Evolutionary conservation across 1,284 basidiomycete species (phyloP).

Genomic region (Tilletia horrida): DNA sequence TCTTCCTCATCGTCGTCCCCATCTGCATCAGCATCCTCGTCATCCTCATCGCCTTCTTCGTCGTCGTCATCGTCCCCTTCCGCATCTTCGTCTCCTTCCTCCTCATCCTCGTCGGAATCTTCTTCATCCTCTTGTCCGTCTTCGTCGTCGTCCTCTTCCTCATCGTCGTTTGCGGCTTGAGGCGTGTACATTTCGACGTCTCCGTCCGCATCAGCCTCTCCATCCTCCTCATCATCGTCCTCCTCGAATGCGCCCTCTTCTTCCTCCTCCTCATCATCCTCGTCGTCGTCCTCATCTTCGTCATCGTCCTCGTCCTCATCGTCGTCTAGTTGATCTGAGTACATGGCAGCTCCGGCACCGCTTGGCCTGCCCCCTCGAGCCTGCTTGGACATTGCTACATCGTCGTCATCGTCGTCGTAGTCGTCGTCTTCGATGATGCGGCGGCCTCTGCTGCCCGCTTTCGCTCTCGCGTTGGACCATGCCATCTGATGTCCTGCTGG

Average conservation of each 20-base stretch:
- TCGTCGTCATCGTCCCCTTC: constrained; percentile 1
- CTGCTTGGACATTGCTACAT: constrained; percentile 21
- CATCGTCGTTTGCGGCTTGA: constrained; percentile 21
- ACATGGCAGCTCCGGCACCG: too few relatives aligned
- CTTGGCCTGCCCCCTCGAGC: constrained; percentile 28
- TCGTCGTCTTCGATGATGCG: constrained; percentile 32
- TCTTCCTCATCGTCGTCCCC: constrained; percentile 14
- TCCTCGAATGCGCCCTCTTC: constrained; percentile 22
- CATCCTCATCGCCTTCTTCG: not conserved
- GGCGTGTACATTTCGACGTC: constrained; percentile 16
- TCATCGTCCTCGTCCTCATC: constrained; percentile 30
- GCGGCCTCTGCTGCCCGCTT: not conserved
- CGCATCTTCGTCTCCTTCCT: constrained; percentile 11
- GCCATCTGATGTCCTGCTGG: not conserved
- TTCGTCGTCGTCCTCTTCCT: constrained; percentile 21
- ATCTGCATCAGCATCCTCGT: not conserved
- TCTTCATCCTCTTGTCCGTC: constrained; percentile 22
- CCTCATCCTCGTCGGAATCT: constrained; percentile 20
- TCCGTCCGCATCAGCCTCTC: constrained; percentile 20
- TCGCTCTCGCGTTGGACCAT: constrained; percentile 6
- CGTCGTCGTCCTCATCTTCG: constrained; percentile 21
- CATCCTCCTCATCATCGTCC: constrained; percentile 26
- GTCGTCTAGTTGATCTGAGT: constrained; percentile 27
- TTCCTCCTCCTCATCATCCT: constrained; percentile 23
- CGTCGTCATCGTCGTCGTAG: constrained; percentile 36